Evolutionary conservation across 1,139 yeast species (phyloP).

Genomic region (Arxiozyma slooffiae): DNA sequence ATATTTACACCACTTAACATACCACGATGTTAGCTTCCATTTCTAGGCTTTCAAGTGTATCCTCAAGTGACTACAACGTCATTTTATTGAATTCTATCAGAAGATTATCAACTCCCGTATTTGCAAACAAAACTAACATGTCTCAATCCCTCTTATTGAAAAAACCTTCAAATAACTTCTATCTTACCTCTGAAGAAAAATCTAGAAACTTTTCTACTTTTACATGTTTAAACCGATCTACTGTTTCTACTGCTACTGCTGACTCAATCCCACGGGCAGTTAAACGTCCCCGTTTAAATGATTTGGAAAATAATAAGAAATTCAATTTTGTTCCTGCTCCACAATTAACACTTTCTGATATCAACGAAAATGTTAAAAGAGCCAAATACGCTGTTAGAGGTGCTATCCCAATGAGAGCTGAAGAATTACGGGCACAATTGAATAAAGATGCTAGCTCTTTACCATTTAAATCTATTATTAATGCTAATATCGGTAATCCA

Average conservation of each 20-base stretch:
- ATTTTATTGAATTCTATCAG: not conserved
- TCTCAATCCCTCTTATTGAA: not conserved
- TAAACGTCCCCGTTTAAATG: slow-evolving; percentile 2
- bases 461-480: slow-evolving; percentile 69
- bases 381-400: slow-evolving; percentile 97
- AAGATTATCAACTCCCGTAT: not conserved
- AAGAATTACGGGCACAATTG: slow-evolving; percentile 56
- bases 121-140: not conserved
- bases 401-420: slow-evolving; percentile 84
- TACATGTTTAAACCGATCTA: not conserved
- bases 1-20: too few species aligned
- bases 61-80: not conserved
- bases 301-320: not conserved
- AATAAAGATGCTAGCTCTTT: slow-evolving; percentile 46
- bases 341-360: slow-evolving; percentile 37
- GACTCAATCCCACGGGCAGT: slow-evolving; percentile 1
- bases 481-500: slow-evolving; percentile 94
- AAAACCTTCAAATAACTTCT: not conserved
- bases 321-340: slow-evolving; percentile 25
- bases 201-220: slow-evolving; percentile 1
- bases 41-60: not conserved
- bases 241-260: slow-evolving; percentile 1
- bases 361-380: slow-evolving; percentile 64
- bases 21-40: not conserved
- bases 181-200: not conserved